Evolutionary conservation across 1,284 basidiomycete species (phyloP).

Genomic region (Cryptococcus sp.): DNA sequence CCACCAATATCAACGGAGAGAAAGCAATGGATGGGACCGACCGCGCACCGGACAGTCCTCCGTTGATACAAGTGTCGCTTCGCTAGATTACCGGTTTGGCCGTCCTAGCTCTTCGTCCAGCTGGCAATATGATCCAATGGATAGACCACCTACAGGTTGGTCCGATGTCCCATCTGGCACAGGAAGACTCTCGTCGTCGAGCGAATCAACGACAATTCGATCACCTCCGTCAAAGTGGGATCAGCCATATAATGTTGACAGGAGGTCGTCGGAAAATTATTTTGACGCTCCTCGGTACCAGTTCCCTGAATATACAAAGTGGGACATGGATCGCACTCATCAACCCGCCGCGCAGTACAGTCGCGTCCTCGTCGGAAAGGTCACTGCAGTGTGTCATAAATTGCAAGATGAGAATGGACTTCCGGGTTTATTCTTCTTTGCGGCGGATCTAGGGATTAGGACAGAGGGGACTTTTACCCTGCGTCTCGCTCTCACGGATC

Average conservation of each 20-base stretch:
- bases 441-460: constrained; percentile 81
- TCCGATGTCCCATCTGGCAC: constrained; percentile 10
- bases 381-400: constrained; percentile 78
- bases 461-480: constrained; percentile 67
- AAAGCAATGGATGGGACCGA: constrained; percentile 10
- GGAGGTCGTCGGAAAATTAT: neutral
- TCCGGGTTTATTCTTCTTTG: constrained; percentile 81
- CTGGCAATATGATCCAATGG: constrained; percentile 8
- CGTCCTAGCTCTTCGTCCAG: constrained; percentile 15
- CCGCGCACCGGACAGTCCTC: constrained; percentile 10
- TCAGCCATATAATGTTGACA: too few species aligned
- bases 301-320: too few species aligned
- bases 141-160: constrained; percentile 7
- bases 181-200: constrained; percentile 7
- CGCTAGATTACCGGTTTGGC: constrained; percentile 19
- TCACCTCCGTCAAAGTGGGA: neutral
- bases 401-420: constrained; percentile 78
- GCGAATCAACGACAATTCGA: neutral
- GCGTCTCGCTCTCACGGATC: constrained; percentile 44
- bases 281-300: neutral
- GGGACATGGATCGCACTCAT: neutral
- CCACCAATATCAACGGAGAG: constrained; percentile 2
- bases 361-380: constrained; percentile 81
- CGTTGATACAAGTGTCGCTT: constrained; percentile 7
- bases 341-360: constrained; percentile 61